phyloP scores from a whole-genome alignment of 2,329 filamentous ascomycete species.

The Xylariaceae sp. region DNA sequence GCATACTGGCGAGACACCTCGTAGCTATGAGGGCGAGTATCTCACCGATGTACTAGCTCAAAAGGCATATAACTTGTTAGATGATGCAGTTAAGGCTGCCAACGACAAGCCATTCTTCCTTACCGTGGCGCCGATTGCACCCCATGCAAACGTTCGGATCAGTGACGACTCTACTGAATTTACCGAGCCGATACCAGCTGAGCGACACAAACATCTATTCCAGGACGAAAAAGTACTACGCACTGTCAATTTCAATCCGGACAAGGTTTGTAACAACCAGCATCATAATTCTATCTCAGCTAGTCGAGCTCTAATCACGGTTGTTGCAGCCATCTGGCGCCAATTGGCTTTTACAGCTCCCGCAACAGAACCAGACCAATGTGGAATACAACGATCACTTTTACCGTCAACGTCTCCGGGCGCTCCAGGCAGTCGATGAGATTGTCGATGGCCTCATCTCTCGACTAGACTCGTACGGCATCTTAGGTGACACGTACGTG shows the following conservation, averaged over 20 bases:
- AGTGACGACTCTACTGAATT: not conserved
- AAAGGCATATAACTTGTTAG: slow-evolving; percentile 60
- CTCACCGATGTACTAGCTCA: slow-evolving; percentile 58
- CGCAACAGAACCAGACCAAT: slow-evolving; percentile 44
- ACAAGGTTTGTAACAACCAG: too few species aligned
- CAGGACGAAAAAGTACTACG: slow-evolving; percentile 59
- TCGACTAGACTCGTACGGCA: slow-evolving; percentile 52
- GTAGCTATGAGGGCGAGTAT: slow-evolving; percentile 3
- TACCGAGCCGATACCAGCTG: slow-evolving; percentile 53
- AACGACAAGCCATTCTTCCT: slow-evolving; percentile 64
- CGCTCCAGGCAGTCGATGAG: slow-evolving; percentile 59
- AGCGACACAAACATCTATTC: slow-evolving; percentile 65
- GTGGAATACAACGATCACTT: slow-evolving; percentile 53
- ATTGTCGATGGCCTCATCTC: slow-evolving; percentile 48
- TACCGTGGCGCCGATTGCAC: slow-evolving; percentile 63
- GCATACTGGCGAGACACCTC: slow-evolving; percentile 3
- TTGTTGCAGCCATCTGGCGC: slow-evolving; percentile 34
- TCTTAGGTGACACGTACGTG: slow-evolving; percentile 64
- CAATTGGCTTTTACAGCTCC: slow-evolving; percentile 50
- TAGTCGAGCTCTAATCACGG: too few species aligned
- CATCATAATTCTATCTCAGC: too few species aligned
- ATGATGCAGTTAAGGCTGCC: slow-evolving; percentile 53
- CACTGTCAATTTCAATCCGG: slow-evolving; percentile 65
- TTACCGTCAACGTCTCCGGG: slow-evolving; percentile 54
- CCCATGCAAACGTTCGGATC: slow-evolving; percentile 45